Evolutionary conservation across 176 grass and related monocot species (phyloP).

Genomic region (Rhynchospora tenuis): DNA sequence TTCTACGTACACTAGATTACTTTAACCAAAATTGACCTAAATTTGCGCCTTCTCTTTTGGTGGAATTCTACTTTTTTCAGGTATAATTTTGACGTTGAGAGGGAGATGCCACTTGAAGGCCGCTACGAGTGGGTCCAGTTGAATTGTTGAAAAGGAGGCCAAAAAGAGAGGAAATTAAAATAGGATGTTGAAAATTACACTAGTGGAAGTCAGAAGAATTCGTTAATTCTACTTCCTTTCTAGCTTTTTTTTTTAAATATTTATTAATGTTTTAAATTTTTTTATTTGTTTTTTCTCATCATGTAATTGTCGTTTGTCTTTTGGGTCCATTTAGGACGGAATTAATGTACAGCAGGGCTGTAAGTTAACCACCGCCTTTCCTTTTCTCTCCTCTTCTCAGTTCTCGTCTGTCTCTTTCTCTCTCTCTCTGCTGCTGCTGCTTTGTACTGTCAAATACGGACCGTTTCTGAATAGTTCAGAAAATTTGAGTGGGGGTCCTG

Average conservation of each 20-base stretch:
- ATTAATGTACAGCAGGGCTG: constrained; percentile 56
- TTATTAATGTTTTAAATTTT: neutral
- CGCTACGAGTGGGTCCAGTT: constrained; percentile 62
- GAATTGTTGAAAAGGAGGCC: constrained; percentile 24
- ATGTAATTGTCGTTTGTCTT: constrained; percentile 31
- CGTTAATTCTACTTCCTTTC: constrained; percentile 37
- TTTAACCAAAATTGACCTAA: constrained; percentile 22
- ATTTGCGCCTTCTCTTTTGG: neutral
- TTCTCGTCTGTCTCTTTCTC: neutral
- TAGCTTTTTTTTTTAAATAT: constrained; percentile 7
- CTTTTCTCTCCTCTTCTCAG: constrained; percentile 12
- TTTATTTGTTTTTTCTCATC: constrained; percentile 10
- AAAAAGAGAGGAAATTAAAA: constrained; percentile 22
- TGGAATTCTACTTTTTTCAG: constrained; percentile 24
- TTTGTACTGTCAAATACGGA: constrained; percentile 22
- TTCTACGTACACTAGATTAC: neutral
- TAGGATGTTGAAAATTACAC: constrained; percentile 37
- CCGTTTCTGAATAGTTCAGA: neutral
- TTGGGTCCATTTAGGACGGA: constrained; percentile 20
- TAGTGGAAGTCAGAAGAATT: constrained; percentile 22
- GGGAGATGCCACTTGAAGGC: constrained; percentile 54
- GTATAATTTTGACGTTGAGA: constrained; percentile 79
- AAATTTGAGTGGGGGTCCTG: neutral
- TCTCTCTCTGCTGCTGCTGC: neutral
- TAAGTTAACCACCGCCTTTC: constrained; percentile 42